phyloP scores from a whole-genome alignment of 768 basidiomycete genomes.

The Tricholoma sp. region DNA sequence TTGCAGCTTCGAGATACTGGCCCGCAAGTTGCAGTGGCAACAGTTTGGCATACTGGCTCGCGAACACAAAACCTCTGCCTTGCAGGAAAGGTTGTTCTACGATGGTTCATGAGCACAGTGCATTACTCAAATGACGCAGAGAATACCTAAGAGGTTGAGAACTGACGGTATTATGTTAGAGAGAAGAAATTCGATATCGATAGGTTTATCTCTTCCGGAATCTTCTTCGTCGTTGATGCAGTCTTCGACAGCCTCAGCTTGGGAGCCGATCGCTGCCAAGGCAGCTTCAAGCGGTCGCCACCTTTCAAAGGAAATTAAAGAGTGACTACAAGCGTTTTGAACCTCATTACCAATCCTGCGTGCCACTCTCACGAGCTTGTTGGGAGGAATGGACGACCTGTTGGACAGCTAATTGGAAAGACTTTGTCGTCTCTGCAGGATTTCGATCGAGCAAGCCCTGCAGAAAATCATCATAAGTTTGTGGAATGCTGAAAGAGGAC shows the following conservation, averaged over 20 bases:
- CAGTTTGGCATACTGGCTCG: constrained; percentile 77
- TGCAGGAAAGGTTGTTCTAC: constrained; percentile 89
- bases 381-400: constrained; percentile 56
- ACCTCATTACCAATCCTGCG: constrained; percentile 53
- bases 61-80: constrained; percentile 92
- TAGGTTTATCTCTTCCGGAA: constrained; percentile 53
- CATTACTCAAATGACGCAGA: not conserved
- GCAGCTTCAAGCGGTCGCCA: constrained; percentile 91
- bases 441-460: constrained; percentile 56
- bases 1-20: constrained; percentile 84
- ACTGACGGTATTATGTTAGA: constrained; percentile 74
- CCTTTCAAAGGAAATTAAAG: constrained; percentile 36
- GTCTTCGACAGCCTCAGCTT: constrained; percentile 71
- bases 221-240: constrained; percentile 72
- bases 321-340: not conserved
- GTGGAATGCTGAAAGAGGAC: not conserved
- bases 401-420: constrained; percentile 51
- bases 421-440: constrained; percentile 42
- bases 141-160: constrained; percentile 63
- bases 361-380: constrained; percentile 46
- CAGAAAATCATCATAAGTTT: not conserved
- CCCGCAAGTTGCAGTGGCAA: constrained; percentile 68
- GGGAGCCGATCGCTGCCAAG: constrained; percentile 76
- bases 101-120: not conserved
- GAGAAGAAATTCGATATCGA: constrained; percentile 77